phyloP scores from a whole-genome alignment of 2,329 filamentous ascomycete genomes.

The Fusarium robinianum region DNA sequence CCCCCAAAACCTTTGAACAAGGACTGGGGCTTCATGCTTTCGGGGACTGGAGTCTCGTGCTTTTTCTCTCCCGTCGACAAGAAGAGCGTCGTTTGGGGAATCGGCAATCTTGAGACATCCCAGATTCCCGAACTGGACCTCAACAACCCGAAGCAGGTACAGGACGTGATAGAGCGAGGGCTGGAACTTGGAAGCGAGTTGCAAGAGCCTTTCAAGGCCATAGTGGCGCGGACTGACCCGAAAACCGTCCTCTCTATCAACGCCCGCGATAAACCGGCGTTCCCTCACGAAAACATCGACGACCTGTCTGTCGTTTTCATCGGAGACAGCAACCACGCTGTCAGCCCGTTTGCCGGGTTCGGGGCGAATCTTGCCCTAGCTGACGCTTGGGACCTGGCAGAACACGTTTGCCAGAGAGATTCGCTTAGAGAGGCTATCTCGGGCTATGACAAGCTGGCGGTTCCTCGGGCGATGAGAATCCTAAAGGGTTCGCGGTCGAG shows the following conservation, averaged over 20 bases:
- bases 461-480: slow-evolving; percentile 40
- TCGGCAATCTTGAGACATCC: slow-evolving; percentile 43
- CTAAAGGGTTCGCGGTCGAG: slow-evolving; percentile 31
- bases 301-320: slow-evolving; percentile 48
- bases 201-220: slow-evolving; percentile 45
- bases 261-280: slow-evolving; percentile 50
- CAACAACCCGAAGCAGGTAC: slow-evolving; percentile 27
- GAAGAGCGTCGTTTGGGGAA: slow-evolving; percentile 47
- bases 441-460: slow-evolving; percentile 44
- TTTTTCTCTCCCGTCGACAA: slow-evolving; percentile 52
- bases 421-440: slow-evolving; percentile 36
- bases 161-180: slow-evolving; percentile 40
- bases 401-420: slow-evolving; percentile 40
- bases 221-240: slow-evolving; percentile 47
- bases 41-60: slow-evolving; percentile 46
- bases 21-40: slow-evolving; percentile 49
- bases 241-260: slow-evolving; percentile 46
- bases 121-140: slow-evolving; percentile 17
- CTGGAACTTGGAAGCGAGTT: slow-evolving; percentile 42
- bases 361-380: slow-evolving; percentile 54
- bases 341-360: slow-evolving; percentile 54
- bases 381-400: slow-evolving; percentile 53
- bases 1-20: slow-evolving; percentile 41
- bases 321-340: slow-evolving; percentile 55
- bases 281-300: slow-evolving; percentile 41